Evolutionary conservation across 2,329 filamentous ascomycete species (phyloP), one percentile per base, ranked within the genome.

Genomic region (Xylaria sp.): DNA sequence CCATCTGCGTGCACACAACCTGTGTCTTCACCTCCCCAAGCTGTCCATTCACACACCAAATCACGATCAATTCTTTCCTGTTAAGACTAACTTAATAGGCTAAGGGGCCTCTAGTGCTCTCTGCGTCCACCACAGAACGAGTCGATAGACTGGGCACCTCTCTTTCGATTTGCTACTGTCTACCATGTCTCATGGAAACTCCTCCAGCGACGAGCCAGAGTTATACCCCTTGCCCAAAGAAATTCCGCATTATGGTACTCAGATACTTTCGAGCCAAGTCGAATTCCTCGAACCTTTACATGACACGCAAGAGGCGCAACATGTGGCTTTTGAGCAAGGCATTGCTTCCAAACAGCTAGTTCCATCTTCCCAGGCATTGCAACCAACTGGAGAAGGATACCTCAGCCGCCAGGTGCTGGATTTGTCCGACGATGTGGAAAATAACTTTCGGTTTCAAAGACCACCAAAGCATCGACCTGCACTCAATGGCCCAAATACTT

Each of bases 381-480:
- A 50, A 29, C 9, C 40, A 16, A 19, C 16, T n/a, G 16, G 20
- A n/a, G 18, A 18, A 5, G 48, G 42, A 11, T 59, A 52, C 21
- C 53, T 67, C 22, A 53, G 48, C 8, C 62, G 58, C 8, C 64
- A 61, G 7, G 7, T 44, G 26, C 44, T 47, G 24, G 64, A 66
- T 19, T 52, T 58, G 9, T 46, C 57, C 1, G 44, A 61, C 3
- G 50, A 64, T 44, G 63, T 66, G 34, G 56, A 48, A 18, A 40
- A 54, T 34, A 49, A 42, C 3, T 66, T 67, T 43, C 60, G 64
- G 40, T 66, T 57, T 19, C 58, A 54, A 16, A 64, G 48, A 29
- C 54, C 56, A 11, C 62, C 61, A 38, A 38, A 52, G 38, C 39
- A 46, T 40, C 55, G 56, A n/a, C 39, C 7, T 4, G 38, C 51